These are phyloP conservation scores for Drechmeria coniospora DNA, from an alignment of 2,329 filamentous ascomycete genomes.

Conservation along the genomic window DNA sequence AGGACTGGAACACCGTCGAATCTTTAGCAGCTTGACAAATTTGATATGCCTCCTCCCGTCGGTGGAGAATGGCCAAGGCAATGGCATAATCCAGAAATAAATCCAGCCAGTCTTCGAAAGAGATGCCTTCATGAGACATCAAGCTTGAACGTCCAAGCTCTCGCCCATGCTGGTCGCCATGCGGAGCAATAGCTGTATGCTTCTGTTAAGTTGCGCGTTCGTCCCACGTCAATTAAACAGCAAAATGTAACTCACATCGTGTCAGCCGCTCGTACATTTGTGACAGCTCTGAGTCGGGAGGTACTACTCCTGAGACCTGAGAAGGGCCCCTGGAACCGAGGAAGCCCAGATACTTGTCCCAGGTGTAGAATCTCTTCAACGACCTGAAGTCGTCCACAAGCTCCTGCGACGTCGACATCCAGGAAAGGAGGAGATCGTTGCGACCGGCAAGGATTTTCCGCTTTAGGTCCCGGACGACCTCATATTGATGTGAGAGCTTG, in stretches of 20 bases:
- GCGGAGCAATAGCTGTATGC: conserved; percentile 5
- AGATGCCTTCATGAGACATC: conserved; percentile 52
- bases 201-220: too few relatives aligned
- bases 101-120: conserved; percentile 75
- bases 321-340: conserved; percentile 22
- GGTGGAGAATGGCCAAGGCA: conserved; percentile 51
- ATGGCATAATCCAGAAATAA: conserved; percentile 82
- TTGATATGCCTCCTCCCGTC: conserved; percentile 59
- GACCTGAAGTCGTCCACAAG: conserved; percentile 49
- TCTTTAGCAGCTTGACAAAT: conserved; percentile 64
- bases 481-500: conserved; percentile 25
- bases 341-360: conserved; percentile 49
- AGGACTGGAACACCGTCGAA: conserved; percentile 69
- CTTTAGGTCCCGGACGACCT: conserved; percentile 26
- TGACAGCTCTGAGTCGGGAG: conserved; percentile 29
- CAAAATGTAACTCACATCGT: conserved; percentile 31
- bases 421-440: conserved; percentile 28
- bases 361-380: conserved; percentile 48
- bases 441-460: conserved; percentile 25
- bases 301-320: conserved; percentile 7
- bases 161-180: conserved; percentile 3
- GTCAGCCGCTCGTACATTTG: conserved; percentile 41
- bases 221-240: too few relatives aligned
- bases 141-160: conserved; percentile 1
- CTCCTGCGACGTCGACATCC: conserved; percentile 44